Evolutionary conservation across 441 rosid genomes (phyloP).

Genomic region (Pelargonium australe): DNA sequence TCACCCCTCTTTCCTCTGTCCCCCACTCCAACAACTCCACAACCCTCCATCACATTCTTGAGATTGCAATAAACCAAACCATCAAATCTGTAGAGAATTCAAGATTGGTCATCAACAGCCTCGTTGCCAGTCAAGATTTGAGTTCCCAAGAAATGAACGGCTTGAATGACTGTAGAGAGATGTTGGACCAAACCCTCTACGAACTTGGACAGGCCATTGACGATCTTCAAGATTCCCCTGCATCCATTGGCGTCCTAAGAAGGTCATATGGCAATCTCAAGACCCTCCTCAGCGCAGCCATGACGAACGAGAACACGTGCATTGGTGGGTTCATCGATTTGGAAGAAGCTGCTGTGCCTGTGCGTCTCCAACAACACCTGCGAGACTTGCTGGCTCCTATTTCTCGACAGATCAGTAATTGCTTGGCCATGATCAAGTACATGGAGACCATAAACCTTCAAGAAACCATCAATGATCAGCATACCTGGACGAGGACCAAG

Average conservation of each 20-base stretch:
- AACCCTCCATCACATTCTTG: slow-evolving; percentile 10
- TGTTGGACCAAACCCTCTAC: slow-evolving; percentile 18
- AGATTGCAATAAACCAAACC: not conserved
- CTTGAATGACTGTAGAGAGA: slow-evolving; percentile 18
- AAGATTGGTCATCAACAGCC: not conserved
- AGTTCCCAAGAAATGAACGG: slow-evolving; percentile 12
- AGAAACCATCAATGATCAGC: no score
- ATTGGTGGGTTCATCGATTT: slow-evolving; percentile 64
- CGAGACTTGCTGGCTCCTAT: slow-evolving; percentile 10
- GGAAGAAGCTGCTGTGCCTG: slow-evolving; percentile 10
- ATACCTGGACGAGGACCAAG: not conserved
- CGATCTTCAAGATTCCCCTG: slow-evolving; percentile 12
- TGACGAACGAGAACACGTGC: slow-evolving; percentile 79
- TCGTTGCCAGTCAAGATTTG: slow-evolving; percentile 11
- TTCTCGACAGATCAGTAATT: slow-evolving; percentile 22
- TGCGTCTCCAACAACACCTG: not conserved
- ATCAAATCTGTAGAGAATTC: slow-evolving; percentile 5
- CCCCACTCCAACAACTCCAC: not conserved
- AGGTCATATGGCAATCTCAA: slow-evolving; percentile 33
- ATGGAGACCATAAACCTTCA: slow-evolving; percentile 14
- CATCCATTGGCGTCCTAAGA: no score
- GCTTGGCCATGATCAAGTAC: slow-evolving; percentile 24
- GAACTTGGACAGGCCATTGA: slow-evolving; percentile 19
- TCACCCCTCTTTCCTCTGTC: slow-evolving; percentile 15
- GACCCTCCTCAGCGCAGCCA: slow-evolving; percentile 68